Base-by-base conservation (phyloP, 768 basidiomycete genomes). In the Dioszegia aurantiaca region DNA sequence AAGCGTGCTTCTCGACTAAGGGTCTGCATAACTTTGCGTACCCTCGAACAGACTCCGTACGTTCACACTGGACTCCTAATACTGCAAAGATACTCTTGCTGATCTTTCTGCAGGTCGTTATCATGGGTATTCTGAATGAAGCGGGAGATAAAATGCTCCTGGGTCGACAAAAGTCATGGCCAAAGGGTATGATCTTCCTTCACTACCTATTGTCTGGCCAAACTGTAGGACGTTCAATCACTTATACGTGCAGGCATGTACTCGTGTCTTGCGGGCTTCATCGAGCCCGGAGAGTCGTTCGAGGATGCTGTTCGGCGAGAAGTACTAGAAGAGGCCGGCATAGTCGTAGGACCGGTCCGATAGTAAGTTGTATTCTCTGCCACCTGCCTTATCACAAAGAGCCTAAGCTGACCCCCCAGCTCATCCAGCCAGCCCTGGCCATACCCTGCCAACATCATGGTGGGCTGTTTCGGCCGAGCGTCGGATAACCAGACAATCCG, bases 321-420 rank as follows among this genome's bases (percentile, higher is more conserved):
- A 76, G 86, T 94, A 75, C 90, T 90, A 86, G 94, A 99, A 75
- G 94, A 98, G 76, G 89, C 90, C 1, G 94, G 94, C 3, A 82
- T 98, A n/a, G 83, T 81, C 45, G 89, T 90, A 23, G 87, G 86
- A 80, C 82, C 90, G 63, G 82, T 92, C 24, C 81, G 81, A 63
- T 97, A 94, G 73, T 74, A 42, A 69, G 75, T 63, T n/a, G 12
- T 14, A 9, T 16, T 16, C 5, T 37, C 36, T 33, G n/a, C n/a
- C n/a, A n/a, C 16, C 16, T 45, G 16, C 9, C 4, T 21, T 56
- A 11, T 10, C 43, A 33, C 4, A 14, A 31, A 21, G n/a, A 21
- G 17, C 26, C 21, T 4, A 16, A 26, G 21, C 43, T 30, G 16
- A 26, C 30, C 0, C n/a, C 23, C 26, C 42, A 76, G 75, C 60